phyloP scores from a whole-genome alignment of 805 yeast species.

The Schwanniomyces sp. region DNA sequence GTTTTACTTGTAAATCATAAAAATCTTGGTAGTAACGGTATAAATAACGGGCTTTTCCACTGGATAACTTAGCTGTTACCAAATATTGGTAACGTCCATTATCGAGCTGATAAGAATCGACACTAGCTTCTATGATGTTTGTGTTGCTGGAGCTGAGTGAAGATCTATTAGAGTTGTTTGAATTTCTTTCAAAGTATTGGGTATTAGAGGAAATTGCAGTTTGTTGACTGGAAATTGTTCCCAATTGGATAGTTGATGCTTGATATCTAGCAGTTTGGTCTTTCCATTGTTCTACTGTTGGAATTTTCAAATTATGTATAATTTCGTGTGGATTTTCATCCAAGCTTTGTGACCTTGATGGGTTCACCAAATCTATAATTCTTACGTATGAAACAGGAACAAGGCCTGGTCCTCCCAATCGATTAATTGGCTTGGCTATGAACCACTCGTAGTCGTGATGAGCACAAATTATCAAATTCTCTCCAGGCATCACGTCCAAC shows the following conservation, averaged over 20 bases:
- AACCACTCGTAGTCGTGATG: slow-evolving; percentile 98
- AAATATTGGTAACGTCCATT: slow-evolving; percentile 90
- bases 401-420: slow-evolving; percentile 95
- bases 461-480: slow-evolving; percentile 88
- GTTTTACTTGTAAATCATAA: slow-evolving; percentile 84
- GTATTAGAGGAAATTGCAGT: slow-evolving; percentile 35
- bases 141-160: slow-evolving; percentile 30
- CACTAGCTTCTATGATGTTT: slow-evolving; percentile 61
- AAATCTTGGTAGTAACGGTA: slow-evolving; percentile 95
- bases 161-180: slow-evolving; percentile 22
- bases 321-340: slow-evolving; percentile 50
- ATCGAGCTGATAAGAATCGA: slow-evolving; percentile 76
- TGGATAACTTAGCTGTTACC: slow-evolving; percentile 62
- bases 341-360: slow-evolving; percentile 26
- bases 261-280: slow-evolving; percentile 85
- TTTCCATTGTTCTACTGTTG: slow-evolving; percentile 97
- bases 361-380: slow-evolving; percentile 67
- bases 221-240: slow-evolving; percentile 35
- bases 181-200: slow-evolving; percentile 32
- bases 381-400: slow-evolving; percentile 91
- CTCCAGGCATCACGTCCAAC: slow-evolving; percentile 80
- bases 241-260: slow-evolving; percentile 80
- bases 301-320: slow-evolving; percentile 68
- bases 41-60: slow-evolving; percentile 68
- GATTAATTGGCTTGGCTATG: slow-evolving; percentile 92